A percentile compares a stretch with the other conserved stretches of the same genome.
These are phyloP conservation scores for Lecanicillium sp. DNA, from an alignment of 2,329 filamentous ascomycete genomes.

Conservation along the genomic window DNA sequence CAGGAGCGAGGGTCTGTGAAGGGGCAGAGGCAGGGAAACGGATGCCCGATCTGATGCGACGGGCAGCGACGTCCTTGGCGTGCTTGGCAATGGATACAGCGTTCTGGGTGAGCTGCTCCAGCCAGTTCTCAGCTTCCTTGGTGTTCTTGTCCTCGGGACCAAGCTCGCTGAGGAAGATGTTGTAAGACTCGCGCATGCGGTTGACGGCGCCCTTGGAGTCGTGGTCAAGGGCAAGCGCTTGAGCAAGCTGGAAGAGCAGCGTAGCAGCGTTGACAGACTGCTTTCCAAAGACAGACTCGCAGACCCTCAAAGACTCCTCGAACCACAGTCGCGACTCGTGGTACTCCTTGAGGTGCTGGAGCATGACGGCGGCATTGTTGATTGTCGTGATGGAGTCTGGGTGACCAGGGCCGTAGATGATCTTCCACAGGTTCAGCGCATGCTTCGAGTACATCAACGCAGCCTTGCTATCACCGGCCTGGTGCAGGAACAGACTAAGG, in stretches of 20 bases:
- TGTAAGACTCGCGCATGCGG: constrained; percentile 94
- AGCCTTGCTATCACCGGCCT: constrained; percentile 77
- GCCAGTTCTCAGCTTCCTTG: constrained; percentile 94
- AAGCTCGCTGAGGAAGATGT: constrained; percentile 82
- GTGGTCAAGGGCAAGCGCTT: constrained; percentile 90
- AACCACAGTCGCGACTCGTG: constrained; percentile 95
- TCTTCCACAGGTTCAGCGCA: constrained; percentile 90
- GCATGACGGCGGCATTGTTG: constrained; percentile 98
- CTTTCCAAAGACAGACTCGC: constrained; percentile 82
- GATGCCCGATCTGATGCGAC: constrained; percentile 62
- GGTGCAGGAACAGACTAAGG: constrained; percentile 87
- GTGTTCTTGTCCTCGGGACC: constrained; percentile 93
- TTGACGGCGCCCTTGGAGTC: constrained; percentile 86
- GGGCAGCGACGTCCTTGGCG: constrained; percentile 74
- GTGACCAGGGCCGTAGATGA: constrained; percentile 89
- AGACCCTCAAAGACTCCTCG: constrained; percentile 81
- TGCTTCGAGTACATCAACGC: constrained; percentile 88
- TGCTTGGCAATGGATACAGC: constrained; percentile 92
- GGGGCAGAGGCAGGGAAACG: constrained; percentile 44
- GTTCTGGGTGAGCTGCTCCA: constrained; percentile 91
- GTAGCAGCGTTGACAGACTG: constrained; percentile 90
- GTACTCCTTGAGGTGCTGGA: constrained; percentile 91
- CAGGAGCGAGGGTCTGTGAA: constrained; percentile 20
- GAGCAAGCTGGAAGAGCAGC: constrained; percentile 91
- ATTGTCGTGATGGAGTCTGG: constrained; percentile 97